Evolutionary conservation across 1,139 yeast genomes (phyloP), one percentile per base, ranked within the genome.

Genomic region (Kluyveromyces sp.): DNA sequence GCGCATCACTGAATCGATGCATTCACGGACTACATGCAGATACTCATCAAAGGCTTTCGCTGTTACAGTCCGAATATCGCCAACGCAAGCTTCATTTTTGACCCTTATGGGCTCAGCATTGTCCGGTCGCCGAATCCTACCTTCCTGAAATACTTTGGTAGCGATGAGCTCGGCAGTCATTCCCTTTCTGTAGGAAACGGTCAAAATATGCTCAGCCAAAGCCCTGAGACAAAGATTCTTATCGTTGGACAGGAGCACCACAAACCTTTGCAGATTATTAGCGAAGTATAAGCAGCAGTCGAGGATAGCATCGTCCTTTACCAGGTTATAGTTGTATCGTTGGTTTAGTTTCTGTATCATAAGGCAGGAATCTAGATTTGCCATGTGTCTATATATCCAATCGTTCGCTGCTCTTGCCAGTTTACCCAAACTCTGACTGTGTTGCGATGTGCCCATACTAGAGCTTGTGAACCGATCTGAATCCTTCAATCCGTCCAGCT

Each of bases 181-280:
- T 0, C 70, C 74, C 13, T 68, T 62, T 22, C 78, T 66, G 54
- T 65, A 83, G 3, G 88, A 79, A 0, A 87, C 80, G 0, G 96
- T 86, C 32, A 78, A 65, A 0, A 87, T 60, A 0, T 71, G 80
- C 54, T 86, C 80, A 1, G 80, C 63, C 42, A 88, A 66, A 0
- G 96, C 94, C 59, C 83, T 84, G 49, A 76, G 64, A 60, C 96
- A 86, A 17, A 89, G 67, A 58, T 88, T 88, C 53, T 80, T 82
- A 60, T 89, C 97, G 60, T 88, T 84, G 0, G 95, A 82, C 42
- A 87, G 56, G 28, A 85, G 62, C 3, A 87, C 74, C 3, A 82
- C 82, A 41, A 86, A 66, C 36, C 71, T 67, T 15, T 58, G 48
- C 12, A 71, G 59, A 20, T 60, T 58, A 18, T 69, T 62, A 49